These are phyloP conservation scores for Volvariella surrecta DNA, from an alignment of 1,284 basidiomycete species.

Conservation along the genomic window DNA sequence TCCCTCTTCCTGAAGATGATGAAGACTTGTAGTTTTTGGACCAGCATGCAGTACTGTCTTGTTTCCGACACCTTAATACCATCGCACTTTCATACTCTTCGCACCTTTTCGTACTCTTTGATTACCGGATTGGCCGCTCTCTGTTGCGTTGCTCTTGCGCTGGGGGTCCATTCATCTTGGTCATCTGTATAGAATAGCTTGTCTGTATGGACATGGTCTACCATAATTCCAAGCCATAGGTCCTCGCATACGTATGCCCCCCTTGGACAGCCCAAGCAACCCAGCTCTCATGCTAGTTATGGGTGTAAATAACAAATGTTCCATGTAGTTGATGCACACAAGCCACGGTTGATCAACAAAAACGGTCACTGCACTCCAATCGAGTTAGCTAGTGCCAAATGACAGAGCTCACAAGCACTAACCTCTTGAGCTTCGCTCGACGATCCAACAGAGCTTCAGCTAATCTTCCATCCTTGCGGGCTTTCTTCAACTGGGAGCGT, in stretches of 20 bases:
- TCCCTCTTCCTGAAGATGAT: slow-evolving; percentile 76
- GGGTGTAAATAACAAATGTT: too few relatives aligned
- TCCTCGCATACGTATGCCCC: too few relatives aligned
- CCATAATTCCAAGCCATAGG: too few relatives aligned
- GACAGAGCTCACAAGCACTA: slow-evolving; percentile 14
- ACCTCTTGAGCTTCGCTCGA: slow-evolving; percentile 90
- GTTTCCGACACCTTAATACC: slow-evolving; percentile 16
- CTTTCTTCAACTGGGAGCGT: slow-evolving; percentile 6
- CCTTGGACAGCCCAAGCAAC: too few relatives aligned
- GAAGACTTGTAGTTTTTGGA: slow-evolving; percentile 50
- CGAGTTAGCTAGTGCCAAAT: slow-evolving; percentile 9
- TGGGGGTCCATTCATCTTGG: too few relatives aligned
- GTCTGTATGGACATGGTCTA: too few relatives aligned
- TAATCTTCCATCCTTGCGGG: slow-evolving; percentile 19
- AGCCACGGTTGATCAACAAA: slow-evolving; percentile 51
- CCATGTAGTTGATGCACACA: too few relatives aligned
- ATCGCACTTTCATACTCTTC: slow-evolving; percentile 9
- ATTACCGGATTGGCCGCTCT: too few relatives aligned
- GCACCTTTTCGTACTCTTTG: too few relatives aligned
- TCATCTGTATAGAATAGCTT: too few relatives aligned
- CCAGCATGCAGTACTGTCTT: slow-evolving; percentile 4
- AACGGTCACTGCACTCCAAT: slow-evolving; percentile 42
- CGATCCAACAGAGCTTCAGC: slow-evolving; percentile 85
- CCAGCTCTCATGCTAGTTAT: too few relatives aligned
- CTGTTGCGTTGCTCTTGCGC: too few relatives aligned